These are phyloP conservation scores for Auricularia sp. DNA, from an alignment of 768 basidiomycete genomes.

Conservation along the genomic window DNA sequence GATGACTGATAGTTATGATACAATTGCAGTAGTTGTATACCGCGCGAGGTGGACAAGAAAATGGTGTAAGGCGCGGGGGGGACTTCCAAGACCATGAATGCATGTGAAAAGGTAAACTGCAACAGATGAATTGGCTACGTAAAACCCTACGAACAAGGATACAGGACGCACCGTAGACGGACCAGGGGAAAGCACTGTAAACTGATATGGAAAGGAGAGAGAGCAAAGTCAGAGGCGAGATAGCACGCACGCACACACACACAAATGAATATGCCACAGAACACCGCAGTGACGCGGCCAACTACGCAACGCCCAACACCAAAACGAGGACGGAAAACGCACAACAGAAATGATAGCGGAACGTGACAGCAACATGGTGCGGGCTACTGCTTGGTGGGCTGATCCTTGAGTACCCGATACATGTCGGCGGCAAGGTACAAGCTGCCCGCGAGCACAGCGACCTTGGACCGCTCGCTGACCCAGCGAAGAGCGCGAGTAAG, in stretches of 20 bases:
- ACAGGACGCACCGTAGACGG: neutral
- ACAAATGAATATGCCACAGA: neutral
- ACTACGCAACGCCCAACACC: neutral
- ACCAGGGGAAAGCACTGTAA: neutral
- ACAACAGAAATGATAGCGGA: neutral
- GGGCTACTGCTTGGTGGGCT: neutral
- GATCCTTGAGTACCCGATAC: conserved; percentile 42
- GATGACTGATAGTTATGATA: neutral
- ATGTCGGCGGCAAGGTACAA: conserved; percentile 92
- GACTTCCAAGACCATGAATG: too few species aligned
- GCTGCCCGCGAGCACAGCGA: conserved; percentile 67
- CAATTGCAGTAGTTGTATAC: neutral
- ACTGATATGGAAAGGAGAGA: neutral
- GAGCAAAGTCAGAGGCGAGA: neutral
- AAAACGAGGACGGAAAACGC: neutral
- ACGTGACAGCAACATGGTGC: too few species aligned
- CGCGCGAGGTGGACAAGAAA: too few species aligned
- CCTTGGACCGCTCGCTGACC: conserved; percentile 16
- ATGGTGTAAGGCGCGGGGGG: too few species aligned
- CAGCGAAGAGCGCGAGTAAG: conserved; percentile 42
- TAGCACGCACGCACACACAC: neutral
- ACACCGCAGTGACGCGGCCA: neutral
- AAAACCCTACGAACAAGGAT: neutral
- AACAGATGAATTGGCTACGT: too few species aligned
- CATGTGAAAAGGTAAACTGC: too few species aligned